Conservation (phyloP, 371 early-diverging fungal genomes). For the Mucor piriformis region DNA sequence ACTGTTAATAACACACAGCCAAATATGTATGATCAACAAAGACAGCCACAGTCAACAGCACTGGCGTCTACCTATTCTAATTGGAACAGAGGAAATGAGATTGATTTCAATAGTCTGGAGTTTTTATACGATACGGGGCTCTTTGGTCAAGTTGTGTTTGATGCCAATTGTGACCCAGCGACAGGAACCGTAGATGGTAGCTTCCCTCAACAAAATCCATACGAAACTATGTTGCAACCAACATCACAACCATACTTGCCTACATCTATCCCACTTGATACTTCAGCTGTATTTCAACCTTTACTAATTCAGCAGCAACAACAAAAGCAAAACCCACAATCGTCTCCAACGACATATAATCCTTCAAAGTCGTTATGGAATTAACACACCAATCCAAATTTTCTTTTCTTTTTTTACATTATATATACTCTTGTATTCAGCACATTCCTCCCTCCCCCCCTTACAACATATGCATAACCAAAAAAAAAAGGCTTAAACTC, state of each 20-base stretch:
- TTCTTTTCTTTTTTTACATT: no score
- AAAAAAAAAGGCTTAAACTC: no score
- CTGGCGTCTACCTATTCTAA: constrained; percentile 5
- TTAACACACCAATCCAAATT: not conserved
- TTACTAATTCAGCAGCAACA: constrained; percentile 4
- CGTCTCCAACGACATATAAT: constrained; percentile 2
- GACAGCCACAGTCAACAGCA: constrained; percentile 1
- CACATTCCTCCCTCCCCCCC: no score
- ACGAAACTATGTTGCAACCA: not conserved
- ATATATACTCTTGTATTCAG: no score
- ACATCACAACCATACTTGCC: not conserved
- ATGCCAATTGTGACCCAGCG: constrained; percentile 15
- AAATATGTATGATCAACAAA: not conserved
- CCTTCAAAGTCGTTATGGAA: constrained; percentile 16
- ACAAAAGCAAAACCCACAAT: not conserved
- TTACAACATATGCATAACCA: no score
- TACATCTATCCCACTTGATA: not conserved
- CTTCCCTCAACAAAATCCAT: not conserved
- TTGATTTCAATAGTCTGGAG: constrained; percentile 45
- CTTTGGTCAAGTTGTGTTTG: constrained; percentile 51
- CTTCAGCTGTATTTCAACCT: constrained; percentile 5
- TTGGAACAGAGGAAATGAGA: constrained; percentile 25
- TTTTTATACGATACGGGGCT: constrained; percentile 45
- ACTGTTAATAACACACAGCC: not conserved
- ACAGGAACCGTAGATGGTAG: not conserved